Evolutionary conservation across 768 basidiomycete species (phyloP).

Genomic region (Krasilnikovozyma curviuscula): DNA sequence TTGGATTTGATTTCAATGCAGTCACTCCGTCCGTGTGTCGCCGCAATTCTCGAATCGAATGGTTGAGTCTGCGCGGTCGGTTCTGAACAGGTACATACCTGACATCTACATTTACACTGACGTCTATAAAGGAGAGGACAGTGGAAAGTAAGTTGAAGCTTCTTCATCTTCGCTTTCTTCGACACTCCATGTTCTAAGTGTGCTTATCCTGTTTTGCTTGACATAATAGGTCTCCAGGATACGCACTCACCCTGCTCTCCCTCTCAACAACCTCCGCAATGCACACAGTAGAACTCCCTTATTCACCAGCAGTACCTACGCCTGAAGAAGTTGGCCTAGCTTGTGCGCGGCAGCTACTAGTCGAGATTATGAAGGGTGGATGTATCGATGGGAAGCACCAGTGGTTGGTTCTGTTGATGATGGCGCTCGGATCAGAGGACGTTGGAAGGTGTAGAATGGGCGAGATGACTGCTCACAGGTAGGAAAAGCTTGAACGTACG

Average conservation of each 20-base stretch:
- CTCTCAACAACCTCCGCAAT: constrained; percentile 81
- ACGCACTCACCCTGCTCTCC: constrained; percentile 71
- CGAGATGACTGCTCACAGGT: constrained; percentile 64
- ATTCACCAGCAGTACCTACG: constrained; percentile 40
- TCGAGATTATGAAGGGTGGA: constrained; percentile 62
- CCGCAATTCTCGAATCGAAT: constrained; percentile 96
- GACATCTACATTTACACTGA: constrained; percentile 98
- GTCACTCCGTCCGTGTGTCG: constrained; percentile 87
- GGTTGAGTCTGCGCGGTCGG: constrained; percentile 81
- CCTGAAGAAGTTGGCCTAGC: constrained; percentile 83
- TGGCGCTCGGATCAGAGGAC: constrained; percentile 95
- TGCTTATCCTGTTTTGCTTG: not conserved
- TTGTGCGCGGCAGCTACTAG: constrained; percentile 57
- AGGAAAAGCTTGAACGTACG: no score
- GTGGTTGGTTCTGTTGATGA: constrained; percentile 60
- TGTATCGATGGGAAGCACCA: constrained; percentile 86
- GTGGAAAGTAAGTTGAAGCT: constrained; percentile 80
- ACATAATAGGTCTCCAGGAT: constrained; percentile 70
- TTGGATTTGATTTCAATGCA: constrained; percentile 23
- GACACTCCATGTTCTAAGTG: not conserved
- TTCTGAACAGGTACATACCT: constrained; percentile 89
- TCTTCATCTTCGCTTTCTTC: not conserved
- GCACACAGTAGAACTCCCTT: constrained; percentile 70
- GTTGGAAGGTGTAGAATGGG: constrained; percentile 77
- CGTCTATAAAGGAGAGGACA: constrained; percentile 92